Evolutionary conservation across 352 stramenopile genomes (phyloP).

Genomic region (Peronospora tabacina): DNA sequence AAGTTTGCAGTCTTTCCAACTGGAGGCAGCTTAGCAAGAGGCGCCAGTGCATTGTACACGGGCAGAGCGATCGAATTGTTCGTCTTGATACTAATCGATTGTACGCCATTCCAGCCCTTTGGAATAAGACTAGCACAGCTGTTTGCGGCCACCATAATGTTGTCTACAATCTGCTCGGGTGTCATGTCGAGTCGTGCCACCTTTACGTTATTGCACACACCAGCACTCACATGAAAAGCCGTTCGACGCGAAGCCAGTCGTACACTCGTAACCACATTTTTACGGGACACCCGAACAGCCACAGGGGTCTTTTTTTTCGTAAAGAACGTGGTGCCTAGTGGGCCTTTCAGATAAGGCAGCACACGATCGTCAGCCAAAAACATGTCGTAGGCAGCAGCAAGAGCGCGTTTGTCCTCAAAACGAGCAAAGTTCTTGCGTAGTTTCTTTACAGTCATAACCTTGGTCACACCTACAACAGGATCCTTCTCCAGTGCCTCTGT

Average conservation of each 20-base stretch:
- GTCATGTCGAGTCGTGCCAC: constrained; percentile 61
- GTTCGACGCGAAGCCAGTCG: constrained; percentile 55
- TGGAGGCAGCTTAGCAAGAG: constrained; percentile 54
- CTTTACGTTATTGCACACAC: constrained; percentile 87
- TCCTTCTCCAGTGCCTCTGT: constrained; percentile 56
- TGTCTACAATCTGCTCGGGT: constrained; percentile 62
- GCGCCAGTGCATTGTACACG: constrained; percentile 81
- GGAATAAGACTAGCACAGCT: constrained; percentile 70
- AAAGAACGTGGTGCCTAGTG: constrained; percentile 68
- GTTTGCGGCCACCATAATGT: constrained; percentile 69
- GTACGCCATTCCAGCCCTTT: constrained; percentile 88
- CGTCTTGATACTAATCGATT: constrained; percentile 90
- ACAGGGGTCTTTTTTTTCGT: constrained; percentile 74
- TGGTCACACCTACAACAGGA: constrained; percentile 49
- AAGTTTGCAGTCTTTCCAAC: constrained; percentile 42
- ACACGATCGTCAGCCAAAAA: constrained; percentile 78
- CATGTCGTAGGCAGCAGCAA: constrained; percentile 65
- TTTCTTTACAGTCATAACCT: constrained; percentile 80
- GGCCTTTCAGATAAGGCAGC: constrained; percentile 59
- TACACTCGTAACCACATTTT: constrained; percentile 42
- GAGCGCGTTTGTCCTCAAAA: constrained; percentile 65
- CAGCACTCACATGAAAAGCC: constrained; percentile 75
- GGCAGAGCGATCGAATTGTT: constrained; percentile 81
- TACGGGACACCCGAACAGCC: constrained; percentile 65
- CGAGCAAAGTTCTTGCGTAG: constrained; percentile 70